Conservation (phyloP, 1,139 yeast genomes). For the Debaryomyces fabryi region DNA sequence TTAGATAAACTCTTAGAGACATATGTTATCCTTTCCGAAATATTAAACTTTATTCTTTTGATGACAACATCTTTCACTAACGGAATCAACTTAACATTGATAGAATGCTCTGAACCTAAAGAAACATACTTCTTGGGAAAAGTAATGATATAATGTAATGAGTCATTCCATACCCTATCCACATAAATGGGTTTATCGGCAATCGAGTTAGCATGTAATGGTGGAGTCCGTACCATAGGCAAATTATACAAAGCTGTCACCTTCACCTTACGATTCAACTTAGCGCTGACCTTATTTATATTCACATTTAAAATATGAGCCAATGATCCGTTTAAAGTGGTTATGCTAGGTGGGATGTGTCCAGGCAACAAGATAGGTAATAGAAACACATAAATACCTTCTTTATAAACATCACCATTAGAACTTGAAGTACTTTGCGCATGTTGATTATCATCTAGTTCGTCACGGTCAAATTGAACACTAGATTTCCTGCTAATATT, state of each 20-base stretch:
- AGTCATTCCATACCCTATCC: conserved; percentile 79
- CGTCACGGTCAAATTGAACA: background rate
- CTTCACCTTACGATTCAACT: conserved; percentile 37
- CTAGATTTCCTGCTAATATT: conserved; percentile 6
- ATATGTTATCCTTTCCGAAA: conserved; percentile 73
- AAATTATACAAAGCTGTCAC: conserved; percentile 36
- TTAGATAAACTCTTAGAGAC: conserved; percentile 55
- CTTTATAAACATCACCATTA: conserved; percentile 37
- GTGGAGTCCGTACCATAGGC: conserved; percentile 76
- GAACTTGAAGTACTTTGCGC: conserved; percentile 3
- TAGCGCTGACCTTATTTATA: conserved; percentile 38
- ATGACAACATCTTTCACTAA: conserved; percentile 66
- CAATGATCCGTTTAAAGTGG: conserved; percentile 55
- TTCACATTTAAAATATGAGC: conserved; percentile 37
- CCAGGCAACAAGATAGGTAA: conserved; percentile 73
- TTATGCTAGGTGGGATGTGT: conserved; percentile 69
- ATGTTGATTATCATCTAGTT: background rate
- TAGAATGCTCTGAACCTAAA: conserved; percentile 63
- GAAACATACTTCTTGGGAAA: conserved; percentile 77
- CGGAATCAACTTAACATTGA: conserved; percentile 73
- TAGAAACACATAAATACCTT: conserved; percentile 81
- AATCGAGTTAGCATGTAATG: conserved; percentile 70
- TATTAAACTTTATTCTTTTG: conserved; percentile 71
- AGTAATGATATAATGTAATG: conserved; percentile 76
- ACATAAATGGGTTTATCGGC: conserved; percentile 83